Evolutionary conservation across 2,329 filamentous ascomycete species (phyloP), one percentile per base, ranked within the genome.

Genomic region (Exutisphaerella laricina): DNA sequence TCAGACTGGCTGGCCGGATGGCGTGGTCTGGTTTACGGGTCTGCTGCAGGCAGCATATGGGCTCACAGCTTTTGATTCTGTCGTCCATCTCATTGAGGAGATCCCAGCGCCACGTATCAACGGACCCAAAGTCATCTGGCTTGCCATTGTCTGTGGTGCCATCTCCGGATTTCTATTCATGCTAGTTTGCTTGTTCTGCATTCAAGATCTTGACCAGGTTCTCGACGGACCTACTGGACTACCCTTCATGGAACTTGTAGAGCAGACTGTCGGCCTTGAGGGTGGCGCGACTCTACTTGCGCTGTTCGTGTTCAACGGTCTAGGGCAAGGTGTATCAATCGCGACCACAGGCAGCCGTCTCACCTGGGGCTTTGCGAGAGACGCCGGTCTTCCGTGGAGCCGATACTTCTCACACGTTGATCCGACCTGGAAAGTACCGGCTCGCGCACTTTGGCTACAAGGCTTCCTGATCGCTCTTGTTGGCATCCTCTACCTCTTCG

Each of bases 201-300:
- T 79, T 12, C 68, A 68, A 2, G 67, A 79, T 42, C 59, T 75
- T 8, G 64, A 70, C 8, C 57, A 55, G 0, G 67, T 72, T 1
- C 57, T 75, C 3, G 58, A 60, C 0, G 69, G 68, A 0, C 65
- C 66, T 0, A 75, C 74, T 0, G 70, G 69, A 1, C 77, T 75
- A 35, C 77, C 79, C 0, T 79, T 79, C 49, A 79, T 82, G 54
- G 68, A 78, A 37, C 70, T 80, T 16, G 79, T 79, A 45, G 67
- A 67, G 48, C 68, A 76, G 25, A 70, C 70, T 1, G 73, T 74
- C 2, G 61, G 67, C 1, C 73, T 69, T 13, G 58, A 67, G 2
- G 68, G 66, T 69, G 48, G 50, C 8, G 66, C 68, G 1, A 66
- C 66, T 0, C 61, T 78, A 5, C 57, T 78, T 16, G 63, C 68